phyloP scores from a whole-genome alignment of 306 rosid genomes.

The Begonia peltatifolia region DNA sequence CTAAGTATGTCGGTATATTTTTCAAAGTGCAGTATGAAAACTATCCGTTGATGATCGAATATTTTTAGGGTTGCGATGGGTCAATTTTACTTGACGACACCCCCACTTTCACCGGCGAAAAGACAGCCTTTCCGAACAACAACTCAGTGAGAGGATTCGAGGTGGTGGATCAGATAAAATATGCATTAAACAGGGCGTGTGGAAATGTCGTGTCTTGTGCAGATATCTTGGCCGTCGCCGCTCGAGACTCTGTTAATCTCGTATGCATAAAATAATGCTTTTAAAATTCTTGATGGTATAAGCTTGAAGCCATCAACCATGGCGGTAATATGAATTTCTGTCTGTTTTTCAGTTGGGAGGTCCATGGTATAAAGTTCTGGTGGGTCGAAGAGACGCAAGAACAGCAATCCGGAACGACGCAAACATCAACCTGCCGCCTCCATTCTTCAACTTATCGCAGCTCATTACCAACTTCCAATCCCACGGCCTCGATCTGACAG shows the following conservation, averaged over 20 bases:
- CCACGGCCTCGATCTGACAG: slow-evolving; percentile 19
- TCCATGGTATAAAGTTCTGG: slow-evolving; percentile 6
- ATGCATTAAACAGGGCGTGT: slow-evolving; percentile 8
- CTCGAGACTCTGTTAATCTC: slow-evolving; percentile 23
- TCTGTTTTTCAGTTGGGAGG: slow-evolving; percentile 13
- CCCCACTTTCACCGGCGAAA: slow-evolving; percentile 30
- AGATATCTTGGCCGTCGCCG: slow-evolving; percentile 25
- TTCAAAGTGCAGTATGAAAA: not conserved
- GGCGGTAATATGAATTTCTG: no score
- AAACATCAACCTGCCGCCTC: slow-evolving; percentile 17
- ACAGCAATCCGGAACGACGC: slow-evolving; percentile 14
- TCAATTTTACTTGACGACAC: slow-evolving; percentile 43
- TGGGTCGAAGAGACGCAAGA: slow-evolving; percentile 30
- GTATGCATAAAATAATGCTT: slow-evolving; percentile 8
- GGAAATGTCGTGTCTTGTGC: slow-evolving; percentile 24
- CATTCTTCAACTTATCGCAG: slow-evolving; percentile 16
- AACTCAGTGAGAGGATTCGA: slow-evolving; percentile 20
- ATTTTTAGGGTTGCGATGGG: slow-evolving; percentile 52
- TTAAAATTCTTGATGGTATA: not conserved
- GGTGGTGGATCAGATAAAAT: slow-evolving; percentile 18
- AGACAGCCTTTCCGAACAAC: slow-evolving; percentile 29
- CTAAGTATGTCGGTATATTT: not conserved
- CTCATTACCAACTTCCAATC: slow-evolving; percentile 20
- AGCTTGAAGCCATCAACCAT: not conserved
- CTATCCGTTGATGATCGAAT: no score